Evolutionary conservation across 352 stramenopile genomes (phyloP).

Genomic region (Phytopythium oedochilum): DNA sequence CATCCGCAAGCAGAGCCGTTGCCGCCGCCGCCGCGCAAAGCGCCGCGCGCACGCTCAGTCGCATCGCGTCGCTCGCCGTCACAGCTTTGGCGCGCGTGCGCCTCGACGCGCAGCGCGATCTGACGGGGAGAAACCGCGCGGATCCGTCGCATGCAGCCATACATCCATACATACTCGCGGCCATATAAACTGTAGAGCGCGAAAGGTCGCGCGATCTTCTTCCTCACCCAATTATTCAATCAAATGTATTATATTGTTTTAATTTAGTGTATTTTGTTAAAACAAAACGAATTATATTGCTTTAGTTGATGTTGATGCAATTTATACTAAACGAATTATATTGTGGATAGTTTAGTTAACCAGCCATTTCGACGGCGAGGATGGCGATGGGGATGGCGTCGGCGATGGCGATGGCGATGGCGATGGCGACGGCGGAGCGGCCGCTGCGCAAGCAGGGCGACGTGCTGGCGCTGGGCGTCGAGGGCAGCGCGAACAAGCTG

Average conservation of each 20-base stretch:
- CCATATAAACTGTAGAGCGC: neutral
- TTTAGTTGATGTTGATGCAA: no score
- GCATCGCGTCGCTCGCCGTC: neutral
- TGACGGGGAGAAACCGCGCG: neutral
- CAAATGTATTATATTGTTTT: no score
- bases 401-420: conserved; percentile 5
- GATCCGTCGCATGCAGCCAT: no score
- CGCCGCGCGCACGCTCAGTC: neutral
- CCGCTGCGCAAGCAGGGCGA: conserved; percentile 61
- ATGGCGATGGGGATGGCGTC: conserved; percentile 4
- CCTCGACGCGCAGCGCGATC: neutral
- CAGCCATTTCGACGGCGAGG: no score
- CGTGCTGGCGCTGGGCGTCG: conserved; percentile 95
- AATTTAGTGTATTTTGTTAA: no score
- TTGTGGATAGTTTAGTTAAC: no score
- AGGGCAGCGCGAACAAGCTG: conserved; percentile 98
- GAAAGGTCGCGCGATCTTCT: conserved; percentile 6
- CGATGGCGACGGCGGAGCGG: conserved; percentile 10
- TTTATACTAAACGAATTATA: no score
- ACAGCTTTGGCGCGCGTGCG: neutral
- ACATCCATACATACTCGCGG: neutral
- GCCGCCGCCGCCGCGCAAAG: neutral
- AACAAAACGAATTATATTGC: no score
- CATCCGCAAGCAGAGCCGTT: neutral
- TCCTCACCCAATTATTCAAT: neutral